Percentiles rank a stretch among this genome's conserved stretches.
Evolutionary conservation across 2,329 filamentous ascomycete species (phyloP).

Genomic region (Neopestalotiopsis sp.): DNA sequence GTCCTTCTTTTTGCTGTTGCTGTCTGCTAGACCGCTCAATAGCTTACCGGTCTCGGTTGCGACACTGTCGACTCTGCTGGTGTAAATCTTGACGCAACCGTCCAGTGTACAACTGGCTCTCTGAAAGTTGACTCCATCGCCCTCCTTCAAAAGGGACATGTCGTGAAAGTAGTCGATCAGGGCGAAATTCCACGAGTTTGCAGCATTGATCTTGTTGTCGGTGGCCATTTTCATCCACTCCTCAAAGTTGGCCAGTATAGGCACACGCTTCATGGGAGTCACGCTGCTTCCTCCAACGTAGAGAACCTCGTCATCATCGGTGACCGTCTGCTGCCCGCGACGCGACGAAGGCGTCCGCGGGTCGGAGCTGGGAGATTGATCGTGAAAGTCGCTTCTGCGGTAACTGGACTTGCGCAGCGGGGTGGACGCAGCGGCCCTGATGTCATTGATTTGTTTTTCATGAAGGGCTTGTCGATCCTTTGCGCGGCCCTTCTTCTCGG

Average conservation of each 20-base stretch:
- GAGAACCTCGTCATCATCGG: conserved; percentile 63
- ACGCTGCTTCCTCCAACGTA: conserved; percentile 77
- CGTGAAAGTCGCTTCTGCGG: conserved; percentile 64
- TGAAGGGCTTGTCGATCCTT: conserved; percentile 88
- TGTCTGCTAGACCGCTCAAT: conserved; percentile 90
- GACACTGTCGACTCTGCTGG: conserved; percentile 96
- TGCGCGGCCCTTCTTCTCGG: conserved; percentile 87
- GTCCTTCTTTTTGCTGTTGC: conserved; percentile 75
- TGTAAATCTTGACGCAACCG: conserved; percentile 99
- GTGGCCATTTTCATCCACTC: conserved; percentile 99
- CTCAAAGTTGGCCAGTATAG: conserved; percentile 96
- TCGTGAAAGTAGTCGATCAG: conserved; percentile 99
- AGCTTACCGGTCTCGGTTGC: conserved; percentile 97
- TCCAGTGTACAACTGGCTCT: conserved; percentile 97
- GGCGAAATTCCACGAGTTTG: conserved; percentile 99
- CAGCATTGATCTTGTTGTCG: conserved; percentile 98
- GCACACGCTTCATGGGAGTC: conserved; percentile 95
- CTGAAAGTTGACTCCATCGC: conserved; percentile 97
- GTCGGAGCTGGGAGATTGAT: conserved; percentile 60
- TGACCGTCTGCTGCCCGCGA: conserved; percentile 35
- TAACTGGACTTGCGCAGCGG: conserved; percentile 70
- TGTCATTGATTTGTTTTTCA: conserved; percentile 89
- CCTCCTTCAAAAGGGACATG: conserved; percentile 96
- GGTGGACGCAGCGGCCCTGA: conserved; percentile 75
- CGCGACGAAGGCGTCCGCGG: conserved; percentile 59